Base-by-base conservation (phyloP, 495 filamentous ascomycete species). In the Neurospora sp. region DNA sequence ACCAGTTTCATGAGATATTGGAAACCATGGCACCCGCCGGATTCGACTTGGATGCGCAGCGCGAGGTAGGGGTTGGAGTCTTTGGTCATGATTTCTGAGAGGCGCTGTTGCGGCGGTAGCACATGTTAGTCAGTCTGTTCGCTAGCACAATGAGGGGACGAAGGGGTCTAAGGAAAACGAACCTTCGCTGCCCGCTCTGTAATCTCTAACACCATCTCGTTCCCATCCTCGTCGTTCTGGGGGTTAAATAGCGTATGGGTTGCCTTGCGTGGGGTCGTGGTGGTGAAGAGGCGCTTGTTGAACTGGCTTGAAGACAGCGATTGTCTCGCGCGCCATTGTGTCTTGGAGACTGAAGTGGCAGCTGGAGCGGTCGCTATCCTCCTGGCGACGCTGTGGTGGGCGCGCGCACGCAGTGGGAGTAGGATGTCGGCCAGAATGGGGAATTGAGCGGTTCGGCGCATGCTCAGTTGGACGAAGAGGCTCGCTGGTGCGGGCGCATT, bases 1-100 rank as follows among this genome's bases (percentile, higher is more conserved):
- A 92, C 90, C 7, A 97, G 87, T 7, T 91, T 91, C 92, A 99
- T 97, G 38, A 96, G 85, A 78, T 98, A 99, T 81, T 99, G 96
- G 82, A 99, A 98, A 22, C 96, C 96, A 83, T 99, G 96, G 81
- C 96, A 99, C 42, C 96, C 96, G 73, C 96, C 96, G 68, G 89
- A 91, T 73, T 96, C 93, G 38, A 99, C 94, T 48, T 92, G 91
- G 76, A 99, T 91, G 59, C 96, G 93, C 20, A 99, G 88, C 10
- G 93, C 91, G 42, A 97, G 88, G 76, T 90, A 83, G 4, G 94
- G 92, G 82, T 97, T 96, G 65, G 85, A 82, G 81, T 96, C 92
- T 74, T 89, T 90, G 20, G 82, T 78, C 83, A 89, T 88, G 73
- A 94, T 90, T 70, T 88, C 80, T 74, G 90, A 86, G 69, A 99